These are phyloP conservation scores for Blastobotrys aristatus DNA, from an alignment of 1,139 yeast genomes.

Conservation along the genomic window DNA sequence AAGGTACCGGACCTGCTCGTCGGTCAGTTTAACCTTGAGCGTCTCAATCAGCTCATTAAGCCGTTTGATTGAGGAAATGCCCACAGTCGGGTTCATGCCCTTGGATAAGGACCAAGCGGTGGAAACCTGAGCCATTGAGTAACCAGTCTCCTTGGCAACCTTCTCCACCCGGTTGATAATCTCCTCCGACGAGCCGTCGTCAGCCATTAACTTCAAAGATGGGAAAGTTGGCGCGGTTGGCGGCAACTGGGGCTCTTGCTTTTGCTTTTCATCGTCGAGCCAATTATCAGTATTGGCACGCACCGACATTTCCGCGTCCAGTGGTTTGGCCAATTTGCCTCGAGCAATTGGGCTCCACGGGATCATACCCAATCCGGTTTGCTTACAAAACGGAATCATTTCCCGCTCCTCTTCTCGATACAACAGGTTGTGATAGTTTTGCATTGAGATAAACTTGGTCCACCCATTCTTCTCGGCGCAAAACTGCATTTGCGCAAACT, in stretches of 20 bases:
- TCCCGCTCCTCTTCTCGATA: slow-evolving; percentile 59
- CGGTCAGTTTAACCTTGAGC: slow-evolving; percentile 40
- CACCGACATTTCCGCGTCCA: slow-evolving; percentile 19
- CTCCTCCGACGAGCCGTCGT: slow-evolving; percentile 19
- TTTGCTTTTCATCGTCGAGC: no score
- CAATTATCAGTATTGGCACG: no score
- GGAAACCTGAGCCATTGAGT: slow-evolving; percentile 51
- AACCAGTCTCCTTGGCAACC: slow-evolving; percentile 44
- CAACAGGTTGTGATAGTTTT: slow-evolving; percentile 49
- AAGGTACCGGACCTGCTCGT: slow-evolving; percentile 43
- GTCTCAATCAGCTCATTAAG: slow-evolving; percentile 51
- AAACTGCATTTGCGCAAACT: slow-evolving; percentile 47
- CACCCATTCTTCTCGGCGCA: slow-evolving; percentile 50
- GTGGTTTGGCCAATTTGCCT: slow-evolving; percentile 45
- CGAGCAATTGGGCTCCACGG: slow-evolving; percentile 53
- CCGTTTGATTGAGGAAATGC: slow-evolving; percentile 46
- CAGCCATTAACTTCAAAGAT: not conserved
- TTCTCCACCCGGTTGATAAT: slow-evolving; percentile 50
- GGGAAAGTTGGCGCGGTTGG: not conserved
- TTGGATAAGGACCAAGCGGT: slow-evolving; percentile 52
- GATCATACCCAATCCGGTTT: slow-evolving; percentile 44
- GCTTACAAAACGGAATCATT: slow-evolving; percentile 50
- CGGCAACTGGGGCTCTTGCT: no score
- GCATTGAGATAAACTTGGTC: slow-evolving; percentile 57
- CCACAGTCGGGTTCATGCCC: slow-evolving; percentile 54